These are phyloP conservation scores for Isatis tinctoria DNA, from an alignment of 345 rosid species.

Conservation along the genomic window DNA sequence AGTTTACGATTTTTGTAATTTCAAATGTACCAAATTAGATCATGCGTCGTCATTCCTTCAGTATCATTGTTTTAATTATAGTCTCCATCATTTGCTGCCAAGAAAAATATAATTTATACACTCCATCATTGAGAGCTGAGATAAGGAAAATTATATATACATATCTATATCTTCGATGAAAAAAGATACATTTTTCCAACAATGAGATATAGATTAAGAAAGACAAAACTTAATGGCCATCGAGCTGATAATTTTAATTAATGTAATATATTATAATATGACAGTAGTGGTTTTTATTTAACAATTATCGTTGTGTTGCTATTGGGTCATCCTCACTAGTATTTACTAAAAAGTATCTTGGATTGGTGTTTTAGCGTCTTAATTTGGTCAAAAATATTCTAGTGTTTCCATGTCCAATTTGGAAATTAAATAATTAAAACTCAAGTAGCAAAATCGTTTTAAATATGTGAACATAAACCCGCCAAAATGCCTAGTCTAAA, in stretches of 20 bases:
- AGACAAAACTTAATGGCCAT: background rate
- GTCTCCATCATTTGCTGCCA: background rate
- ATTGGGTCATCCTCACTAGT: slow-evolving; percentile 1
- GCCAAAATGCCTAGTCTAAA: too few relatives aligned
- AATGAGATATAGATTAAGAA: background rate
- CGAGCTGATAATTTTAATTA: slow-evolving; percentile 23
- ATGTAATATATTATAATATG: background rate
- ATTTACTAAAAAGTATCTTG: background rate
- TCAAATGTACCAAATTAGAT: background rate
- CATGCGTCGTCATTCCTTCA: background rate
- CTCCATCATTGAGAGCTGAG: background rate
- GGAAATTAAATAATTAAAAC: background rate
- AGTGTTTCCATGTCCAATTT: slow-evolving; percentile 1
- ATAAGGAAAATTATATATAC: background rate
- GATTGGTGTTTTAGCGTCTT: background rate
- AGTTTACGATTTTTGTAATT: background rate
- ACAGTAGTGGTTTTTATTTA: slow-evolving; percentile 16
- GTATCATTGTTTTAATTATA: background rate
- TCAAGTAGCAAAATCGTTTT: background rate
- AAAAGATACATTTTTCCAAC: background rate
- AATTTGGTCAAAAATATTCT: background rate
- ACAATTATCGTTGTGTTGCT: background rate
- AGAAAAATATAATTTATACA: background rate
- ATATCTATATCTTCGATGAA: background rate
- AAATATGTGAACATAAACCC: background rate